These are phyloP conservation scores for Bremia lactucae DNA, from an alignment of 352 stramenopile species.

Conservation along the genomic window DNA sequence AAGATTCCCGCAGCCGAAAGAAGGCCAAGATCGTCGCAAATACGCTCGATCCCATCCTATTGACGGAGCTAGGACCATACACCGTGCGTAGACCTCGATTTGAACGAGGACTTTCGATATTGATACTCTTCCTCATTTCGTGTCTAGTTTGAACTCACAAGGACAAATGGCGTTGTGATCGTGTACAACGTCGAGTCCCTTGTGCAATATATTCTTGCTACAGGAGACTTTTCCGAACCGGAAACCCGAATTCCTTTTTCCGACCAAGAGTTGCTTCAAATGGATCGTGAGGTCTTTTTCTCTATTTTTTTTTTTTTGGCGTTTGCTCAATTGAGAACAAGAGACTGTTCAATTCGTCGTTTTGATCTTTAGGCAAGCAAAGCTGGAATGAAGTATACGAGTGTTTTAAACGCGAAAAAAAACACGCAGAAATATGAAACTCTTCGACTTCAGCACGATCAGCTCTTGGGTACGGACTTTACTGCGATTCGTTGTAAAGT, in stretches of 20 bases:
- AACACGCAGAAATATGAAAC: slow-evolving; percentile 74
- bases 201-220: slow-evolving; percentile 82
- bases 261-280: slow-evolving; percentile 62
- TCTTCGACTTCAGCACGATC: slow-evolving; percentile 73
- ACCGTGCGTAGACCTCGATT: slow-evolving; percentile 32
- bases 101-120: neutral
- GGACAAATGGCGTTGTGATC: slow-evolving; percentile 73
- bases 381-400: slow-evolving; percentile 51
- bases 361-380: slow-evolving; percentile 43
- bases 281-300: slow-evolving; percentile 55
- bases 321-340: too few species aligned
- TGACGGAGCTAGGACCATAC: slow-evolving; percentile 59
- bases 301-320: slow-evolving; percentile 15
- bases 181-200: slow-evolving; percentile 82
- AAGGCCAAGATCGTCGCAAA: slow-evolving; percentile 59
- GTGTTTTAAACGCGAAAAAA: slow-evolving; percentile 61
- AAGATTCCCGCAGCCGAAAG: slow-evolving; percentile 23
- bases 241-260: slow-evolving; percentile 83
- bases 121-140: slow-evolving; percentile 2
- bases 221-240: slow-evolving; percentile 83
- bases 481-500: too few species aligned
- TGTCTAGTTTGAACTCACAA: slow-evolving; percentile 70
- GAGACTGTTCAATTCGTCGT: too few species aligned
- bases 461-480: slow-evolving; percentile 77
- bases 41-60: slow-evolving; percentile 83